Evolutionary conservation across 306 rosid species (phyloP), one percentile per base, ranked within the genome.

Genomic region (Vicia sativa): DNA sequence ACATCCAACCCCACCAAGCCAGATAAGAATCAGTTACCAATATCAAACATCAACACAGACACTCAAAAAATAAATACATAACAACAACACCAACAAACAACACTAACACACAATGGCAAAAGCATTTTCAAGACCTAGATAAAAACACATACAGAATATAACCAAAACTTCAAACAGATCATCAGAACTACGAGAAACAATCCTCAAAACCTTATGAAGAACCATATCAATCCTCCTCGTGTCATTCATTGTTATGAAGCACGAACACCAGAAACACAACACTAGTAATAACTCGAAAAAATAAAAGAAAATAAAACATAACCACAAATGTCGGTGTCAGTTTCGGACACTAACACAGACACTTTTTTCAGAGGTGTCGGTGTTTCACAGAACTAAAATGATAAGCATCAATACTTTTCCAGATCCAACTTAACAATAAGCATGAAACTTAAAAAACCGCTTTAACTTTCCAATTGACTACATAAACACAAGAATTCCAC

Each of bases 341-440:
- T 34, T 34, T 34, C 35, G 35, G 34, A 34, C 38, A 34, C 9
- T 34, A 2, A 31, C 38, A 34, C 9, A 1, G 1, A 34, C 38
- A 34, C 2, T 34, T 34, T 34, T 34, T 34, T 7, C 38, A 7
- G 38, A 34, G 9, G 8, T 31, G 6, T 31, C 37, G 6, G 9
- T 31, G 37, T 0, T 31, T 0, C 9, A 6, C 2, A 31, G 9
- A 10, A 29, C 37, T 43, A 9, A 70, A 65, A 12, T 6, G 37
- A 44, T 31, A 48, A 68, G 44, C 49, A 65, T 52, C 21, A 34
- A 8, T 11, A 70, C n/a, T 12, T 45, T 45, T 14, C 15, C 66
- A 76, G 41, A 77, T 74, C 69, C 54, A 41, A 41, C 45, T 67
- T 28, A 42, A 62, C 39, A 39, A 38, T 11, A 49, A 1, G 11